Evolutionary conservation across 345 rosid species (phyloP).

Genomic region (Arabis alpina): DNA sequence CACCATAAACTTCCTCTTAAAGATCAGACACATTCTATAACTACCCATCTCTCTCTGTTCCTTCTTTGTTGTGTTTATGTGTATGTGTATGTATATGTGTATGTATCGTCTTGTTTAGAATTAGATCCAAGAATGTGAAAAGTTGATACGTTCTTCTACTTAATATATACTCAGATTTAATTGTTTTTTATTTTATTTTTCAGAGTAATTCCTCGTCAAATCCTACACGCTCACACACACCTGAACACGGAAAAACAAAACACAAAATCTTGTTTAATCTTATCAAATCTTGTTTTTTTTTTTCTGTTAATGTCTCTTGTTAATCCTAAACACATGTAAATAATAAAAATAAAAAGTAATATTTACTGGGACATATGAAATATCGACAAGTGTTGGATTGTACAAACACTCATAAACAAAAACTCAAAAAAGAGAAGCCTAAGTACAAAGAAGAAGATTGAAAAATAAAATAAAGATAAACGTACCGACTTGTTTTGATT

Average conservation of each 20-base stretch:
- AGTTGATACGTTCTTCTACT: conserved; percentile 28
- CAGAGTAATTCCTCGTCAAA: conserved; percentile 10
- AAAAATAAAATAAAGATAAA: neutral
- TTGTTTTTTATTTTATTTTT: no score
- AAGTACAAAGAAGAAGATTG: no score
- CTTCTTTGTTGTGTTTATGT: neutral
- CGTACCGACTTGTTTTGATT: conserved; percentile 1
- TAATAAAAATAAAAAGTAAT: neutral
- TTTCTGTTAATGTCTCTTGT: neutral
- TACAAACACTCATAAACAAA: neutral
- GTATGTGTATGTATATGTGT: neutral
- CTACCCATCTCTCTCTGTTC: conserved; percentile 64
- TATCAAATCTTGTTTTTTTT: conserved; percentile 8
- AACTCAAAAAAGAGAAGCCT: no score
- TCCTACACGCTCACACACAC: conserved; percentile 28
- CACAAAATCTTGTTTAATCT: neutral
- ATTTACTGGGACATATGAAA: neutral
- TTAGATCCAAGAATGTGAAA: conserved; percentile 41
- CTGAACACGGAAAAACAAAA: conserved; percentile 29
- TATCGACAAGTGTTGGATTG: conserved; percentile 15
- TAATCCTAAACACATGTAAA: neutral
- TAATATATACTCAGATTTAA: conserved; percentile 22
- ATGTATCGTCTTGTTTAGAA: conserved; percentile 3
- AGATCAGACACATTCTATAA: conserved; percentile 71
- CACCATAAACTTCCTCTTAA: conserved; percentile 69